Evolutionary conservation across 2,329 filamentous ascomycete species (phyloP).

Genomic region (Aaosphaeria arxii): DNA sequence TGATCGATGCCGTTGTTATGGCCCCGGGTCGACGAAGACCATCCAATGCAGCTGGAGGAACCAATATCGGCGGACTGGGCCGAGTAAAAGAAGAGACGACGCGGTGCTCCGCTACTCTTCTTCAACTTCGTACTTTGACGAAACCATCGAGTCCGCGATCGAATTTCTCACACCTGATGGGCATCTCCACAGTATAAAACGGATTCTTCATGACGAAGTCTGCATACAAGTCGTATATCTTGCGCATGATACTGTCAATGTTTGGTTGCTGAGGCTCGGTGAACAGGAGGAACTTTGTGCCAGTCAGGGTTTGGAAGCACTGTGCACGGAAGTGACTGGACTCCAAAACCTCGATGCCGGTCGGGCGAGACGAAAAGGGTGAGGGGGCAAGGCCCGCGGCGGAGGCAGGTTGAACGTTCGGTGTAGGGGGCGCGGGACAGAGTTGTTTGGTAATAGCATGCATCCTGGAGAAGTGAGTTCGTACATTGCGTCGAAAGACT

Average conservation of each 20-base stretch:
- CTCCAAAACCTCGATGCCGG: constrained; percentile 89
- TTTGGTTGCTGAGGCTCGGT: constrained; percentile 87
- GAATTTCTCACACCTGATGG: constrained; percentile 90
- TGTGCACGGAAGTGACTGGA: constrained; percentile 92
- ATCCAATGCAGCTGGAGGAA: no score
- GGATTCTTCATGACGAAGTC: constrained; percentile 99
- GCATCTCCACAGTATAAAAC: constrained; percentile 98
- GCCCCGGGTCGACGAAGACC: no score
- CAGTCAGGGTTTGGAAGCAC: constrained; percentile 92
- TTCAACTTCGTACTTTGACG: constrained; percentile 55
- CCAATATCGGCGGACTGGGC: no score
- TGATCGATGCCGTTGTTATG: no score
- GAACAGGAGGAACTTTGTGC: constrained; percentile 93
- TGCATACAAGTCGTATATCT: constrained; percentile 90
- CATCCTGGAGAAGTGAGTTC: constrained; percentile 43
- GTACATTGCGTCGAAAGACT: no score
- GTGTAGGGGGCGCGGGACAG: constrained; percentile 29
- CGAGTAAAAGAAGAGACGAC: no score
- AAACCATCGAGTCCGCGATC: constrained; percentile 81
- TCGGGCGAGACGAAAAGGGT: constrained; percentile 47
- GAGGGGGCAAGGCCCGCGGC: constrained; percentile 28
- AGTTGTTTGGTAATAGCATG: constrained; percentile 58
- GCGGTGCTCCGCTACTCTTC: no score
- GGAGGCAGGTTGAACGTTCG: constrained; percentile 21
- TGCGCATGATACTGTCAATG: constrained; percentile 77